Base-by-base conservation (phyloP, 2,329 filamentous ascomycete genomes). In the Pseudopyrenochaeta lycopersici region DNA sequence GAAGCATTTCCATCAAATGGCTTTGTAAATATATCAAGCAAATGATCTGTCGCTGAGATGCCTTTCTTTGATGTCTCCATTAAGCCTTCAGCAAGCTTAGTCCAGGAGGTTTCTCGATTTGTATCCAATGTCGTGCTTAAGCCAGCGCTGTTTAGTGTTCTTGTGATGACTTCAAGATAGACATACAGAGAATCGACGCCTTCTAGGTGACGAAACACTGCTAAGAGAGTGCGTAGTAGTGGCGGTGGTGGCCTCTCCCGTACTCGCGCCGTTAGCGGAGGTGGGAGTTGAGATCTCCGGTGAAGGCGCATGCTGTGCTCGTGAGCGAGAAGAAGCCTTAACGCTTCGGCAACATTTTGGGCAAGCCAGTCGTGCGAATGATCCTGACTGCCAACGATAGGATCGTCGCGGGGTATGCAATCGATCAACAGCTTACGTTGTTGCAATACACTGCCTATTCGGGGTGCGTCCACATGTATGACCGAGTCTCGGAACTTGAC, bases 311-410 rank as follows among this genome's bases (percentile, higher is more conserved):
- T 85, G 9, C 89, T 86, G 72, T 98, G 94, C 2, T 90, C 87
- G 60, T 93, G 88, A 43, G 85, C 85, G 7, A 98, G 85, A 1
- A 97, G 82, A 18, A 97, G 82, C 35, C 91, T 88, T 3, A 97
- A 82, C 0, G 86, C 83, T 44, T 90, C 80, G 2, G 85, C 84
- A 23, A 92, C 80, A 6, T 83, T 81, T 68, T 92, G 84, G 2
- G 92, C 90, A 20, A 90, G 71, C 71, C 68, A 52, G 73, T 78
- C 62, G 64, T 68, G 57, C 63, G 75, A 31, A 68, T 66, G 56
- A 17, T 64, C 61, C 36, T 63, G 45, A 20, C 31, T 51, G 31
- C 46, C 60, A 46, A 58, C 29, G 12, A 21, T 71, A 55, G 46
- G 77, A 67, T 84, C 81, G n/a, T 85, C 82, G 2, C 88, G 77